Evolutionary conservation across 1,284 basidiomycete species (phyloP).

Genomic region (Cryptococcus floricola): DNA sequence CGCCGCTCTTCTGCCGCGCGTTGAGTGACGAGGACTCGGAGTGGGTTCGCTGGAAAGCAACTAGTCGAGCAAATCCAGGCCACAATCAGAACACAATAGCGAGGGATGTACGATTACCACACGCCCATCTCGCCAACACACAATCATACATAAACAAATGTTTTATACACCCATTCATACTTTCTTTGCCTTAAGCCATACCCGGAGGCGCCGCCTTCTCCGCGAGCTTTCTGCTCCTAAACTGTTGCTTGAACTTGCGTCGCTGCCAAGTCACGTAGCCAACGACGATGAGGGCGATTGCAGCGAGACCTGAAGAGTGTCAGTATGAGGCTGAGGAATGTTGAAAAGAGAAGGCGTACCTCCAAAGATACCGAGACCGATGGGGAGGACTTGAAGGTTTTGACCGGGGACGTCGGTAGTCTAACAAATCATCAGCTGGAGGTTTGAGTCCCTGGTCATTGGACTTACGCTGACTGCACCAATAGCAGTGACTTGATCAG

Average conservation of each 20-base stretch:
- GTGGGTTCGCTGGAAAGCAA: neutral
- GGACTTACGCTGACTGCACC: conserved; percentile 2
- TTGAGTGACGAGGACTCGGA: neutral
- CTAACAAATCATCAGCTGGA: conserved; percentile 3
- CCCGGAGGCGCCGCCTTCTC: conserved; percentile 21
- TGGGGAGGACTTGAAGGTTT: conserved; percentile 26
- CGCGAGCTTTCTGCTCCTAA: conserved; percentile 21
- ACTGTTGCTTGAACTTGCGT: conserved; percentile 22
- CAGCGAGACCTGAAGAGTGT: conserved; percentile 17
- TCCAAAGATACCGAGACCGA: conserved; percentile 29
- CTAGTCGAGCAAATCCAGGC: neutral
- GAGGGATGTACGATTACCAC: no score
- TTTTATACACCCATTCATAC: no score
- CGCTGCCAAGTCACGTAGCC: conserved; percentile 26
- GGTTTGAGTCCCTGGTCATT: neutral
- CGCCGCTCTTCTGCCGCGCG: no score
- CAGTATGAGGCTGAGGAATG: neutral
- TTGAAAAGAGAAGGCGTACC: conserved; percentile 13
- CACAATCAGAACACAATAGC: no score
- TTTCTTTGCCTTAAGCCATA: neutral
- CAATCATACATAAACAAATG: no score
- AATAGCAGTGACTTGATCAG: no score
- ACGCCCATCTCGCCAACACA: no score
- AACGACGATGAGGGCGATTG: conserved; percentile 21
- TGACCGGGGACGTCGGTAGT: conserved; percentile 21